Percentiles rank a stretch among this genome's conserved stretches.
phyloP scores from a whole-genome alignment of 345 rosid genomes.

The Dovyalis caffra region DNA sequence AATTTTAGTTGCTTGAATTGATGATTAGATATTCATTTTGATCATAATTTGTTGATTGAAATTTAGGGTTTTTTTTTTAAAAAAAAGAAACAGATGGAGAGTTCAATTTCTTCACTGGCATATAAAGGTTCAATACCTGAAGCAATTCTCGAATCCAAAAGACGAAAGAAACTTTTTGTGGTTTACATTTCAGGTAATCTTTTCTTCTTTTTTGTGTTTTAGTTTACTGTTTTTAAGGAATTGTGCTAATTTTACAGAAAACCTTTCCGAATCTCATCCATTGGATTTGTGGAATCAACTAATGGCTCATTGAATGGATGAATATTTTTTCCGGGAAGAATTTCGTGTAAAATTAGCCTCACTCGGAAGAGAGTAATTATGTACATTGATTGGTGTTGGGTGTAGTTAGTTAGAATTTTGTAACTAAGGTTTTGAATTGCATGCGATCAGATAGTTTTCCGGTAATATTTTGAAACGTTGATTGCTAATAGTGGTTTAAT shows the following conservation, averaged over 20 bases:
- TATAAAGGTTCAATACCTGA: constrained; percentile 69
- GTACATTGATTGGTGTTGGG: neutral
- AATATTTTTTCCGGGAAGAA: neutral
- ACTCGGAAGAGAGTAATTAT: neutral
- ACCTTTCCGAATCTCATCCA: neutral
- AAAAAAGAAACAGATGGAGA: constrained; percentile 51
- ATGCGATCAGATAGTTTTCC: neutral
- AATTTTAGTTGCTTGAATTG: no score
- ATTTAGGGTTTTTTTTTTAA: neutral
- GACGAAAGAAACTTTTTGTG: constrained; percentile 75
- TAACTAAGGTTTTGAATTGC: neutral
- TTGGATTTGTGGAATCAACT: neutral
- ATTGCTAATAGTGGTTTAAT: neutral
- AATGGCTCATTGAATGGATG: neutral
- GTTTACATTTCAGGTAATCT: constrained; percentile 75
- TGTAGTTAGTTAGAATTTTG: neutral
- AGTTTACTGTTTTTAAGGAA: neutral
- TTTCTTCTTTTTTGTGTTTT: neutral
- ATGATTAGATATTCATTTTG: no score
- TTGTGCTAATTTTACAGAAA: neutral
- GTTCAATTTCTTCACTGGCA: constrained; percentile 45
- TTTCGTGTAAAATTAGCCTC: neutral
- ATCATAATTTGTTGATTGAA: neutral
- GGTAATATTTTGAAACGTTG: neutral
- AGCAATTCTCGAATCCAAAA: constrained; percentile 68